These are phyloP conservation scores for Stenogyne calaminthoides DNA, from an alignment of 305 asterid species.

Conservation along the genomic window DNA sequence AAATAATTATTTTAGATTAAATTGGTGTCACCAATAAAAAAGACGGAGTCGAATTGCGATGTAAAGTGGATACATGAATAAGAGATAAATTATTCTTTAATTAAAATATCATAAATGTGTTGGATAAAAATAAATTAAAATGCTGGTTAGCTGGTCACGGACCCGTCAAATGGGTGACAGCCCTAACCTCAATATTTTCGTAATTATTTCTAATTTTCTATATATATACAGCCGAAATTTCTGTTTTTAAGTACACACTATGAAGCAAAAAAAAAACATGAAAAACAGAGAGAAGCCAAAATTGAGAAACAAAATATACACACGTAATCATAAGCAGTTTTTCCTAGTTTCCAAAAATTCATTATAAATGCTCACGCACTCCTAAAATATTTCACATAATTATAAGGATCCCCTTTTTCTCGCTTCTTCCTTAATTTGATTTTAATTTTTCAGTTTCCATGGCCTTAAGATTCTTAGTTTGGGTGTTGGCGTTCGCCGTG, in stretches of 20 bases:
- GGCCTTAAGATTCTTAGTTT: background rate
- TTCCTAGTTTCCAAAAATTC: background rate
- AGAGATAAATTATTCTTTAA: too few relatives aligned
- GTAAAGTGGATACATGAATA: too few relatives aligned
- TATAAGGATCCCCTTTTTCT: background rate
- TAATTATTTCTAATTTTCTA: background rate
- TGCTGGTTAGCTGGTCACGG: too few relatives aligned
- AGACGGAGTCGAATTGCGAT: too few relatives aligned
- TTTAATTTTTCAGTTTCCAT: background rate
- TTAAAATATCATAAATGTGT: too few relatives aligned
- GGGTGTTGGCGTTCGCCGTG: constrained; percentile 6
- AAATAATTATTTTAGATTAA: too few relatives aligned
- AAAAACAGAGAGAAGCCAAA: background rate
- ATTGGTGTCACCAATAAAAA: too few relatives aligned
- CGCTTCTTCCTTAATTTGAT: background rate
- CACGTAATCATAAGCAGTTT: constrained; percentile 14
- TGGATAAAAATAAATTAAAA: too few relatives aligned
- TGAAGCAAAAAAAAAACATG: background rate
- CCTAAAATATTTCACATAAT: background rate
- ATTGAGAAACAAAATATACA: background rate
- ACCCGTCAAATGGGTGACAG: too few relatives aligned
- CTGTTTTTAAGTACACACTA: background rate
- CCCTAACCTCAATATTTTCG: background rate
- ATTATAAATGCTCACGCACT: background rate
- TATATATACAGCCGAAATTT: background rate